Evolutionary conservation across 352 stramenopile species (phyloP).

Genomic region (Phytophthora pinifolia): DNA sequence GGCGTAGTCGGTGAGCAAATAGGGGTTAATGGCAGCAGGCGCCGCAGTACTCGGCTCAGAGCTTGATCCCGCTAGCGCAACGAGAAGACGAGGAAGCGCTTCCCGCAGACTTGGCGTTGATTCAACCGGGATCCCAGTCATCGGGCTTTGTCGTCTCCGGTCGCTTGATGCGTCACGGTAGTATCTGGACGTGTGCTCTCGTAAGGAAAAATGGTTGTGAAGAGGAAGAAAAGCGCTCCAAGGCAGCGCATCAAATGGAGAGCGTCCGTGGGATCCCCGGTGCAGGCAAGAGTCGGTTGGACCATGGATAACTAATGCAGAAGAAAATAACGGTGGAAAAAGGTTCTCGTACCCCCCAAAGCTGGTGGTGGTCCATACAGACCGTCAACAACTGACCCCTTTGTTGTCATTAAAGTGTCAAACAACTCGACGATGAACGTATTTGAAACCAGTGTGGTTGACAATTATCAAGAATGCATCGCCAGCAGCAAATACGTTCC

Average conservation of each 20-base stretch:
- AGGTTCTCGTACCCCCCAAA: background rate
- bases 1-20: slow-evolving; percentile 19
- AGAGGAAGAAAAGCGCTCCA: background rate
- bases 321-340: slow-evolving; percentile 15
- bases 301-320: slow-evolving; percentile 5
- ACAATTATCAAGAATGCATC: slow-evolving; percentile 1
- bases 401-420: slow-evolving; percentile 6
- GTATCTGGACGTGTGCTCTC: background rate
- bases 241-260: background rate
- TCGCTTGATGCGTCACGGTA: no score
- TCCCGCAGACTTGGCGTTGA: slow-evolving; percentile 21
- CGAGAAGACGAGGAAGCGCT: slow-evolving; percentile 20
- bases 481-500: no score
- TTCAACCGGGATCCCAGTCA: slow-evolving; percentile 16
- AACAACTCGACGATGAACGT: slow-evolving; percentile 4
- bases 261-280: background rate
- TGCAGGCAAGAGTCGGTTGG: slow-evolving; percentile 17
- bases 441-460: slow-evolving; percentile 9
- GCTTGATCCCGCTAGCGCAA: slow-evolving; percentile 2
- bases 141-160: background rate
- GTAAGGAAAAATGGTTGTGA: slow-evolving; percentile 28
- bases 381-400: slow-evolving; percentile 6
- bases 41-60: background rate
- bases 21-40: background rate
- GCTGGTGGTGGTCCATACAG: no score